A percentile compares a stretch with the other conserved stretches of the same genome.
Evolutionary conservation across 1,139 yeast species (phyloP).

Genomic region (Zygoascus sp.): DNA sequence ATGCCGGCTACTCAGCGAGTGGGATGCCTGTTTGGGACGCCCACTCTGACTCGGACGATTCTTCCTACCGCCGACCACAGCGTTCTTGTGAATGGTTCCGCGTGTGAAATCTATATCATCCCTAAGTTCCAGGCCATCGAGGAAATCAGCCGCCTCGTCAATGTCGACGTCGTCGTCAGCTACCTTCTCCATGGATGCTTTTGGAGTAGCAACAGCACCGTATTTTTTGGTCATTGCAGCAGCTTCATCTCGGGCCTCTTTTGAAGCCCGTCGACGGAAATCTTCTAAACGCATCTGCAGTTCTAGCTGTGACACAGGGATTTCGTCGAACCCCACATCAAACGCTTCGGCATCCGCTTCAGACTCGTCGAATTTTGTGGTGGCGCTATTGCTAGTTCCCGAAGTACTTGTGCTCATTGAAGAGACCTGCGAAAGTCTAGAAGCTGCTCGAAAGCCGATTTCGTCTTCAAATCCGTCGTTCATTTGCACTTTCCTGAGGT

Average conservation of each 20-base stretch:
- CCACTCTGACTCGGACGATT: constrained; percentile 12
- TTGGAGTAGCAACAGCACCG: not conserved
- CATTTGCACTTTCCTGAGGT: constrained; percentile 10
- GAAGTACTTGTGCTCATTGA: constrained; percentile 2
- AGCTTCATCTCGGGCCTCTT: constrained; percentile 12
- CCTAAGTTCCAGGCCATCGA: constrained; percentile 26
- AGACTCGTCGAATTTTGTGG: constrained; percentile 6
- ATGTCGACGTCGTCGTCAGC: not conserved
- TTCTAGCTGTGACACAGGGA: constrained; percentile 16
- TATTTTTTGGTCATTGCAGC: not conserved
- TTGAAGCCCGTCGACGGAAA: constrained; percentile 4
- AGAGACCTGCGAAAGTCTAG: constrained; percentile 19
- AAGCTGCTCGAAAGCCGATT: constrained; percentile 20
- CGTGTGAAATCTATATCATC: constrained; percentile 14
- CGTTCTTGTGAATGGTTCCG: constrained; percentile 24
- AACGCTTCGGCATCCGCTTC: constrained; percentile 21
- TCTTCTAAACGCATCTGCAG: constrained; percentile 16
- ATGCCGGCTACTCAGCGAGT: not conserved
- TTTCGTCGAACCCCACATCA: constrained; percentile 16
- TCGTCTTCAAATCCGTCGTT: constrained; percentile 22
- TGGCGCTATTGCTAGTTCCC: not conserved
- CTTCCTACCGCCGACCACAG: constrained; percentile 19
- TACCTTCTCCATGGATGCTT: not conserved
- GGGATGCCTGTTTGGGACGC: not conserved
- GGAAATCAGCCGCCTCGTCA: constrained; percentile 18